phyloP scores from a whole-genome alignment of 305 asterid species.

The Fraxinus nigra region DNA sequence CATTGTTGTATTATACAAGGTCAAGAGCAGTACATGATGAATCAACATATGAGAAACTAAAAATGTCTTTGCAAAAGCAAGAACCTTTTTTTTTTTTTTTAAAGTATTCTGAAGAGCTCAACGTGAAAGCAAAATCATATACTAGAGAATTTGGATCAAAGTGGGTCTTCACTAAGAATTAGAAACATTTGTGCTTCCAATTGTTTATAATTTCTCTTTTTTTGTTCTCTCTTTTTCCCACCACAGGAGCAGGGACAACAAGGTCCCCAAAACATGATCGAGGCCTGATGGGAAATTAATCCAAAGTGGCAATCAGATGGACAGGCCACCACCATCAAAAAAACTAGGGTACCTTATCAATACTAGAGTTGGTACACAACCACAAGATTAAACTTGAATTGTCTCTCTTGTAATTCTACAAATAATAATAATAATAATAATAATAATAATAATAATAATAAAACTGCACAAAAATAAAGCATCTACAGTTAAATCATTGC shows the following conservation, averaged over 20 bases:
- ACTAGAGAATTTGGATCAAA: background rate
- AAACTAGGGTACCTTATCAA: background rate
- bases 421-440: no score
- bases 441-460: background rate
- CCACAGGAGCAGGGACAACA: background rate
- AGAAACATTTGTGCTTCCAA: background rate
- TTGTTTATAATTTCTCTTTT: background rate
- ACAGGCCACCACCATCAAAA: background rate
- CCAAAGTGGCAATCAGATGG: background rate
- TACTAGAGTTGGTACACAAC: background rate
- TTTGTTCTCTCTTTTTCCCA: background rate
- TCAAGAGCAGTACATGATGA: background rate
- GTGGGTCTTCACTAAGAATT: background rate
- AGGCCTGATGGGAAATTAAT: background rate
- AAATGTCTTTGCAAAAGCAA: background rate
- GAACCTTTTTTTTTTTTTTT: background rate
- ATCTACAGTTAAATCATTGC: background rate
- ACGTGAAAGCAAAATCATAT: background rate
- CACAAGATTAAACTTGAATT: background rate
- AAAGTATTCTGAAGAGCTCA: background rate
- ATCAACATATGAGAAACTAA: background rate
- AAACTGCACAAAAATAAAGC: background rate
- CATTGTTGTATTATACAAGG: background rate
- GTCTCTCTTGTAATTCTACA: background rate
- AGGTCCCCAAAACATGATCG: background rate